These are phyloP conservation scores for Cicer yamashitae DNA, from an alignment of 306 rosid species.

Conservation along the genomic window DNA sequence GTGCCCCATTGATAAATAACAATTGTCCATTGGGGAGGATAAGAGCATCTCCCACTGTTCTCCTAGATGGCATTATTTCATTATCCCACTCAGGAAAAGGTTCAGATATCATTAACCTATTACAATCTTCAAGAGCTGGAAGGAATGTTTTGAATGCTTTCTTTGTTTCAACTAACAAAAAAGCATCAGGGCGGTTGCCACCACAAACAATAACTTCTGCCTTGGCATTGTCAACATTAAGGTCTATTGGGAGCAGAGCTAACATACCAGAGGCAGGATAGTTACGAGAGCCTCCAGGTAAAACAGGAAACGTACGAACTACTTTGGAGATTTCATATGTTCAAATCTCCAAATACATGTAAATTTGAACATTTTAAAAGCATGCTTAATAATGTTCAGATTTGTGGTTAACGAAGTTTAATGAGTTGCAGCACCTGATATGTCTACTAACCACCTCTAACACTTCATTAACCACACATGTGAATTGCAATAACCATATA, in stretches of 20 bases:
- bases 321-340: background rate
- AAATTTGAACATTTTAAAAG: too few species aligned
- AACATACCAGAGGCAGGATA: slow-evolving; percentile 93
- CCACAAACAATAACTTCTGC: slow-evolving; percentile 83
- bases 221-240: slow-evolving; percentile 38
- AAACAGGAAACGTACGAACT: slow-evolving; percentile 58
- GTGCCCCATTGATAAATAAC: slow-evolving; percentile 75
- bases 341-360: too few species aligned
- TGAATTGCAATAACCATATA: too few species aligned
- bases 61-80: slow-evolving; percentile 67
- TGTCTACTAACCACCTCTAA: too few species aligned
- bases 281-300: slow-evolving; percentile 77
- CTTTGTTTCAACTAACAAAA: slow-evolving; percentile 44
- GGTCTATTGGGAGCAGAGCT: slow-evolving; percentile 75
- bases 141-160: slow-evolving; percentile 50
- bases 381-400: too few species aligned
- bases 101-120: slow-evolving; percentile 52
- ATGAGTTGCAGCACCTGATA: too few species aligned
- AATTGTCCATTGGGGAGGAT: slow-evolving; percentile 71
- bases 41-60: slow-evolving; percentile 80
- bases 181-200: slow-evolving; percentile 62
- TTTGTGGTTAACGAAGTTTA: too few species aligned
- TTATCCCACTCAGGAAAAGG: slow-evolving; percentile 50
- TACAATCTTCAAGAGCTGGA: slow-evolving; percentile 73
- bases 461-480: too few species aligned